phyloP scores from a whole-genome alignment of 805 yeast species.

The Spathaspora passalidarum region DNA sequence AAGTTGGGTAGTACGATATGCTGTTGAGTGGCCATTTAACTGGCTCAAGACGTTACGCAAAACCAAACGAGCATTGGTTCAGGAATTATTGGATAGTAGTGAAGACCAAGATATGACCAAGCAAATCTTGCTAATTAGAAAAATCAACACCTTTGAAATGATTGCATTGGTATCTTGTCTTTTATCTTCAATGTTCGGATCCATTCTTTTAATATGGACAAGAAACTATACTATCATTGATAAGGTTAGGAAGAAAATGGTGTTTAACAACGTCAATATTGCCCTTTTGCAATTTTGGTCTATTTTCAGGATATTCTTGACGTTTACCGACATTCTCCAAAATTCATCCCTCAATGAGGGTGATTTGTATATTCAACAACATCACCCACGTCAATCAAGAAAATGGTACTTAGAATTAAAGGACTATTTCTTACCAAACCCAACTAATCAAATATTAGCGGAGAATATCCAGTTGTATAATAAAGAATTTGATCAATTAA shows the following conservation, averaged over 20 bases:
- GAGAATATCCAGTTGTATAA: conserved; percentile 6
- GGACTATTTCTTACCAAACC: conserved; percentile 6
- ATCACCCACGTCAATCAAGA: not conserved
- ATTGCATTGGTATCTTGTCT: conserved; percentile 24
- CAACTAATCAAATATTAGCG: conserved; percentile 6
- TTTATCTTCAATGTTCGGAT: conserved; percentile 23
- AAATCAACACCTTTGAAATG: conserved; percentile 14
- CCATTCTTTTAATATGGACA: conserved; percentile 25
- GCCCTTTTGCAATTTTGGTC: conserved; percentile 24
- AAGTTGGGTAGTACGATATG: conserved; percentile 30
- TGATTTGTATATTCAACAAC: conserved; percentile 1
- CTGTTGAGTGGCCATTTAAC: conserved; percentile 43
- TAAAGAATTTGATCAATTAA: conserved; percentile 6
- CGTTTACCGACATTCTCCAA: conserved; percentile 8
- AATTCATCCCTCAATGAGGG: conserved; percentile 6
- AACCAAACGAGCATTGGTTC: conserved; percentile 13
- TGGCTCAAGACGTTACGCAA: conserved; percentile 29
- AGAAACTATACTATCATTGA: conserved; percentile 24
- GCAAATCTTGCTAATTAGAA: conserved; percentile 10
- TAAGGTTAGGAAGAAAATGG: conserved; percentile 19
- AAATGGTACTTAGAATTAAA: conserved; percentile 8
- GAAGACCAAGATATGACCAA: conserved; percentile 1
- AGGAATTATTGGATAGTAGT: conserved; percentile 6
- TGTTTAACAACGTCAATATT: conserved; percentile 37
- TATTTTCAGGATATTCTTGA: conserved; percentile 7